Conservation (phyloP, 345 rosid genomes). For the Dipteronia dyeriana region DNA sequence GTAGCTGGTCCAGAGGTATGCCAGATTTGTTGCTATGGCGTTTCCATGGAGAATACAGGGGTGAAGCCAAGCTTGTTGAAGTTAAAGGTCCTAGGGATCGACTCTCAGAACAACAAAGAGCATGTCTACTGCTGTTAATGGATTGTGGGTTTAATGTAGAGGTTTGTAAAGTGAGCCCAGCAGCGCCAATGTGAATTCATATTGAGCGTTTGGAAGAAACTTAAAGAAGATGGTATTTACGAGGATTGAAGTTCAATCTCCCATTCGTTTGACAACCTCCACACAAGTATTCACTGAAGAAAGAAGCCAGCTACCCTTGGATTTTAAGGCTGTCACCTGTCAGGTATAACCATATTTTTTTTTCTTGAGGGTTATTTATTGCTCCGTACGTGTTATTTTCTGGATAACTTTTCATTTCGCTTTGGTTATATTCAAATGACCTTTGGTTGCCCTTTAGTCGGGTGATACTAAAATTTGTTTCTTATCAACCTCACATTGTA, state of each 20-base stretch:
- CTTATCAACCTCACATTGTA: neutral
- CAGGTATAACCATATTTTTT: neutral
- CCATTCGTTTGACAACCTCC: neutral
- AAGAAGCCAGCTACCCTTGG: neutral
- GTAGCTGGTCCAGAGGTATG: constrained; percentile 97
- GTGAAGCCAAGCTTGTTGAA: constrained; percentile 97
- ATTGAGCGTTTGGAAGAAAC: neutral
- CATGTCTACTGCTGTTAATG: constrained; percentile 82
- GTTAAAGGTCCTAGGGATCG: constrained; percentile 84
- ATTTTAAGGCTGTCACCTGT: neutral
- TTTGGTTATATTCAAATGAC: neutral
- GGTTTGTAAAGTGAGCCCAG: constrained; percentile 70
- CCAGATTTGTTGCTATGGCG: constrained; percentile 92
- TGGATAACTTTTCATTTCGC: neutral
- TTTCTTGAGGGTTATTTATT: neutral
- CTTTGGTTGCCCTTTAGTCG: neutral
- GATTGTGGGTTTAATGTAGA: constrained; percentile 79
- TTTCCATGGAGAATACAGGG: constrained; percentile 69
- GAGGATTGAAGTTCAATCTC: neutral
- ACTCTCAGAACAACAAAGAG: constrained; percentile 90
- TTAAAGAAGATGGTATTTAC: neutral
- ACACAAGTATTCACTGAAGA: neutral
- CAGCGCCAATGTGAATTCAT: constrained; percentile 19
- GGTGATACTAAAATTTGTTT: neutral
- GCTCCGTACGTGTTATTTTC: neutral